These are phyloP conservation scores for Lepiota subincarnata DNA, from an alignment of 768 basidiomycete genomes.

Conservation along the genomic window DNA sequence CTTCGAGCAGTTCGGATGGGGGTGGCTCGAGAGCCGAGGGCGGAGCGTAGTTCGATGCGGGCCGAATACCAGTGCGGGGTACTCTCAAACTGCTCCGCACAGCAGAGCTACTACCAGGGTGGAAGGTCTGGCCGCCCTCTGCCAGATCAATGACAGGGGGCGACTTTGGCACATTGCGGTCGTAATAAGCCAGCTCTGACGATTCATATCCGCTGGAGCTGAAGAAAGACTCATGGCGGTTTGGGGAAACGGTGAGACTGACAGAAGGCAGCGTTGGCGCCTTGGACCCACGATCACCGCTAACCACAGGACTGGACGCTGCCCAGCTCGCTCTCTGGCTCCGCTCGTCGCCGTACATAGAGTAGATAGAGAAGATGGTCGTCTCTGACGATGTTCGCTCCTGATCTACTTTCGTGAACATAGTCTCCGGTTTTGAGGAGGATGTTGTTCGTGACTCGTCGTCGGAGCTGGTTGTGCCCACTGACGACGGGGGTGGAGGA, in stretches of 20 bases:
- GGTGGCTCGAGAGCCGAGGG: constrained; percentile 25
- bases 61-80: constrained; percentile 14
- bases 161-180: constrained; percentile 18
- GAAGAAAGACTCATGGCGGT: constrained; percentile 23
- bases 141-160: constrained; percentile 13
- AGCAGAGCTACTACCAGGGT: background rate
- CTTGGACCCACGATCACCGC: constrained; percentile 19
- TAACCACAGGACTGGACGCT: background rate
- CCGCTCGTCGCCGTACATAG: constrained; percentile 73
- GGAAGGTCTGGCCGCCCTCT: background rate
- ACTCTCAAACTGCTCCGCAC: background rate
- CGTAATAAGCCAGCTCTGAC: constrained; percentile 29
- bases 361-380: constrained; percentile 80
- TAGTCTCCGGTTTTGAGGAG: constrained; percentile 30
- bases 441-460: constrained; percentile 28
- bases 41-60: constrained; percentile 28
- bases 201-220: constrained; percentile 21
- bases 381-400: constrained; percentile 57
- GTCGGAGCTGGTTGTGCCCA: constrained; percentile 26
- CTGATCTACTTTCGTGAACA: constrained; percentile 17
- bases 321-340: constrained; percentile 36
- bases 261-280: constrained; percentile 27
- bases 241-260: constrained; percentile 27
- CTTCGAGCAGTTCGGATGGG: constrained; percentile 30
- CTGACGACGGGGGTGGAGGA: constrained; percentile 16